Evolutionary conservation across 225 moss, liverwort and hornwort species (phyloP), one percentile per base, ranked within the genome.

Genomic region (Sphagnum tenellum): DNA sequence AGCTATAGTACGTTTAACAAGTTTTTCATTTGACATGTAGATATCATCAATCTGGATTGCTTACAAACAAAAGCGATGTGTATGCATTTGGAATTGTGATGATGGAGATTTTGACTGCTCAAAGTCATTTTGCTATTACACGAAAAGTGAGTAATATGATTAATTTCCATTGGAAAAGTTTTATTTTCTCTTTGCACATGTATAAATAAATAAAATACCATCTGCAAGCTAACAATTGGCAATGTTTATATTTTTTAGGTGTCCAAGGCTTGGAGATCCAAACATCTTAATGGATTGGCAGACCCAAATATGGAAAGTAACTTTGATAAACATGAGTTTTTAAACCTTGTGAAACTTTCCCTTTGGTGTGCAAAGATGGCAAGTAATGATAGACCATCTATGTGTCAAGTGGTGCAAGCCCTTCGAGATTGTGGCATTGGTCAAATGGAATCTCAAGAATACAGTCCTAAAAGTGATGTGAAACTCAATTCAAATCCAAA

Each of bases 1-100:
- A 46, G 47, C 12, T 56, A 46, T 12, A 44, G 44, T 2, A 9
- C 44, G 46, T 2, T 9, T 45, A 60, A 14, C 7, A 64, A 29
- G 0, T 10, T 50, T 6, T 2, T n/a, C 8, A 29, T 1, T 29
- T 29, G 29, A 46, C 48, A 51, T 68, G 58, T 79, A 88, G 82
- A 57, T 88, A 81, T 71, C 71, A 57, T 46, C 50, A 71, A 9
- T 49, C 82, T 14, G 66, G 77, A 61, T 58, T 57, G 12, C 75
- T 84, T 57, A 82, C 84, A 29, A 72, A 82, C 45, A 84, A 82
- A 58, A 84, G 81, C 47, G 88, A 88, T 52, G 77, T 84, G 10
- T 82, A 79, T 44, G 81, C 78, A 3, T 84, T 84, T 65, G 84
- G 88, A 66, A 66, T 84, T 52, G 79, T 85, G 57, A 49, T 84